Evolutionary conservation across 306 rosid genomes (phyloP), one percentile per base, ranked within the genome.

Genomic region (Lagenaria siceraria): DNA sequence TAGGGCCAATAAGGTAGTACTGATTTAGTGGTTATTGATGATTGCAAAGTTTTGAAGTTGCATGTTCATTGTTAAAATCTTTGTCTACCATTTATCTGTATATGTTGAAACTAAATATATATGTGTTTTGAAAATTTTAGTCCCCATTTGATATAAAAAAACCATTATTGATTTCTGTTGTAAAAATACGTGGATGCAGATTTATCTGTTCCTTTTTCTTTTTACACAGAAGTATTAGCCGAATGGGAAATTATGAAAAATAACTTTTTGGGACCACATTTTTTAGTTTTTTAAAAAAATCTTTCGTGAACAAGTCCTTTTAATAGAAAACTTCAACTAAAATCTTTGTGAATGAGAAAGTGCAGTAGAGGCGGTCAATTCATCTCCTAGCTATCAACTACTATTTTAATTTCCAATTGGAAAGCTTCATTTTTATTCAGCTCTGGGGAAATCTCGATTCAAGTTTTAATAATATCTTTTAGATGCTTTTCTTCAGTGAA

Each of bases 1-100:
- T 62, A 48, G 31, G 48, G 63, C 76, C 76, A 73, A 18, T 51
- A 51, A 73, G 77, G 77, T 73, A 52, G 8, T 49, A 49, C 46
- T 19, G 19, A 52, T 51, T 68, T 12, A 17, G 42, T 52, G 62
- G 19, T 73, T 73, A 18, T 31, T 17, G n/a, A 10, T 11, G 7
- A 15, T 36, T 36, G 46, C 53, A 40, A 63, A 62, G 0, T 9
- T 35, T 35, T 18, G 71, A 14, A 19, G 14, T 8, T 64, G 48
- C 71, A 25, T 64, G 25, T 64, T 18, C 25, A 33, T 63, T 18
- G 71, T 33, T 33, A 12, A 63, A 63, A 9, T 63, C 24, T 18
- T 63, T 63, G 7, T 2, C 46, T 63, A 3, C 14, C 24, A 1
- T 33, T 63, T 63, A 29, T 33, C 70, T 33, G 25, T 1, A 4